Evolutionary conservation across 345 rosid genomes (phyloP).

Genomic region (Gossypium rotundifolium): DNA sequence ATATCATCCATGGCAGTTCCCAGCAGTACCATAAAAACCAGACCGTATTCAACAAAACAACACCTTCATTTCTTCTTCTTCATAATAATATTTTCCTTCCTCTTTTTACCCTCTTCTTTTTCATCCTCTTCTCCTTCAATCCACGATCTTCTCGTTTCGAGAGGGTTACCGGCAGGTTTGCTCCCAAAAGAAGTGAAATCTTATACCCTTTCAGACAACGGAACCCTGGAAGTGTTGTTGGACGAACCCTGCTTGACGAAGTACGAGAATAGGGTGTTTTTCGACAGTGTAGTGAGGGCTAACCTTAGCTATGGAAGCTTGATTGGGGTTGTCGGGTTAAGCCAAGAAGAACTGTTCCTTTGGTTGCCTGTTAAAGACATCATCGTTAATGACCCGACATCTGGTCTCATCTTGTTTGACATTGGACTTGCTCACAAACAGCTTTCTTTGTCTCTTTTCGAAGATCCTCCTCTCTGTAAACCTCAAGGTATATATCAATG

Average conservation of each 20-base stretch:
- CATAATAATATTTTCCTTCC: slow-evolving; percentile 4
- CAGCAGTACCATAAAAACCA: slow-evolving; percentile 14
- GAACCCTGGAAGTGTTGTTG: slow-evolving; percentile 65
- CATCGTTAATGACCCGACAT: slow-evolving; percentile 60
- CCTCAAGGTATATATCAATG: slow-evolving; percentile 37
- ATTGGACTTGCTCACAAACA: slow-evolving; percentile 81
- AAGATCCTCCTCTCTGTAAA: slow-evolving; percentile 73
- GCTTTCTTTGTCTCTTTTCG: slow-evolving; percentile 73
- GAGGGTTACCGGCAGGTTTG: slow-evolving; percentile 82
- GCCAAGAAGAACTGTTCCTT: slow-evolving; percentile 74
- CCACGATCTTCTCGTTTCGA: slow-evolving; percentile 71
- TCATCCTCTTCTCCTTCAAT: slow-evolving; percentile 29
- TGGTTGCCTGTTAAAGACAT: slow-evolving; percentile 87
- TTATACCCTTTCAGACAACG: slow-evolving; percentile 46
- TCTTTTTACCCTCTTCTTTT: slow-evolving; percentile 3
- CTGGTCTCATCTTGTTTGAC: slow-evolving; percentile 78
- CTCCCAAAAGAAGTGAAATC: slow-evolving; percentile 74
- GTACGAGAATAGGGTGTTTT: slow-evolving; percentile 58
- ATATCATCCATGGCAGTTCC: slow-evolving; percentile 22
- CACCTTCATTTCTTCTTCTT: not conserved
- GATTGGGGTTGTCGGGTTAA: slow-evolving; percentile 60
- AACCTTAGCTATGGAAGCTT: slow-evolving; percentile 77
- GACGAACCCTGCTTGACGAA: slow-evolving; percentile 69
- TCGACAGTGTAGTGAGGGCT: slow-evolving; percentile 72
- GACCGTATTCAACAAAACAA: slow-evolving; percentile 1